Base-by-base conservation (phyloP, 75 land plant genomes). In the Picea sitchensis region DNA sequence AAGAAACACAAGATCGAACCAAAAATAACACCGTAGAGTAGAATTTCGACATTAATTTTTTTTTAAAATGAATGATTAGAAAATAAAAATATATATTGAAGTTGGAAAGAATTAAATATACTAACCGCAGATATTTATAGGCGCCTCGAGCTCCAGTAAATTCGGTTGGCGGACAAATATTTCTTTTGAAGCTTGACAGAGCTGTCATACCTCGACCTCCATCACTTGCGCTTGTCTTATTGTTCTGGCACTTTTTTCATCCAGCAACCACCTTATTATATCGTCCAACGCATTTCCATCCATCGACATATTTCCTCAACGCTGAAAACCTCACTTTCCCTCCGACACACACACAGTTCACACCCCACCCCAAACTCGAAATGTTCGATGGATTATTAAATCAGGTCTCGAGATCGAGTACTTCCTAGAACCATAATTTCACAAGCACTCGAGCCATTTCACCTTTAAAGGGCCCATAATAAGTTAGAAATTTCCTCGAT, bases 61-160 rank as follows among this genome's bases (percentile, higher is more conserved):
- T 32, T 14, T 65, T 8, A 65, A 32, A 31, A 2, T 34, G 11
- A 65, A 11, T 0, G 5, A 65, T 12, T 30, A 26, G 2, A 65
- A 20, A 20, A 0, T 13, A 6, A 26, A 4, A 13, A 13, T 26
- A 34, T 36, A 36, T 17, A 5, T 5, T 5, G 38, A 8, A 38
- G 20, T 26, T 14, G 18, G 18, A 18, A 17, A 38, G 73, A 69
- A 38, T 38, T 15, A 15, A 36, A 4, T 54, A 65, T 71, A 67
- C 68, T 14, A 78, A 91, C 93, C 93, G 61, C 93, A 91, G 76
- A 91, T 91, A 74, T 91, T 91, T 51, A 91, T 90, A 36, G 93
- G 93, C 23, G 93, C 93, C 81, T 91, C 93, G 20, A 91, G 88
- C 85, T 91, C 93, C 11, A 91, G 88, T 58, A 91, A 83, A 86